Evolutionary conservation across 805 yeast species (phyloP).

Genomic region (Metschnikowia sp.): DNA sequence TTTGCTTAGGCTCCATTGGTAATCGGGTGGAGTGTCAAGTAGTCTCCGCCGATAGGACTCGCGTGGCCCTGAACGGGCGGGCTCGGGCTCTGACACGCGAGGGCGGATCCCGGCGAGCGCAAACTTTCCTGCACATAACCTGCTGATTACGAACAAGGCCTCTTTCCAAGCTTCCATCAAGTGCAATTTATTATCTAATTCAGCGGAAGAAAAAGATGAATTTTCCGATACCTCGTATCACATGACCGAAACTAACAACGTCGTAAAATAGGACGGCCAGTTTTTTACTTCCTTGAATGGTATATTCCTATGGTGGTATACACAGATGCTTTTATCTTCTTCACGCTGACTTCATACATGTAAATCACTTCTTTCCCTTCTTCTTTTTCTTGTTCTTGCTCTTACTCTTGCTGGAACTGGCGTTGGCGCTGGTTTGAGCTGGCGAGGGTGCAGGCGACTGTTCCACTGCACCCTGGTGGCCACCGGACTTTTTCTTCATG

Average conservation of each 20-base stretch:
- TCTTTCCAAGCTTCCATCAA: background rate
- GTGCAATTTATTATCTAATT: background rate
- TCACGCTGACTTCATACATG: no score
- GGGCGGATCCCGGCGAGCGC: background rate
- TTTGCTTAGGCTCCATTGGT: no score
- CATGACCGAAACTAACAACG: no score
- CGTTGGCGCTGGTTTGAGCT: constrained; percentile 11
- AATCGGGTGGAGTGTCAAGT: no score
- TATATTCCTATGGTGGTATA: no score
- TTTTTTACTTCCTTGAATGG: no score
- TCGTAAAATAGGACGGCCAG: no score
- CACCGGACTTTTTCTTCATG: constrained; percentile 15
- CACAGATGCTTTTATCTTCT: no score
- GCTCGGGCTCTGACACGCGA: background rate
- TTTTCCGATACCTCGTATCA: no score
- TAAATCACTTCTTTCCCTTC: constrained; percentile 18
- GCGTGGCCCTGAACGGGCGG: background rate
- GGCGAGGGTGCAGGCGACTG: constrained; percentile 23
- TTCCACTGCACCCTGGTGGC: constrained; percentile 20
- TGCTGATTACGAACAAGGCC: background rate
- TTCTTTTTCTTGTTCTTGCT: constrained; percentile 22
- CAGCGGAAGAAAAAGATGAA: no score
- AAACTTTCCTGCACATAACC: background rate
- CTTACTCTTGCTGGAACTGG: constrained; percentile 11
- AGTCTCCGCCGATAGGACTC: no score